Conservation (phyloP, 495 filamentous ascomycete species). For the Penicillium steckii region DNA sequence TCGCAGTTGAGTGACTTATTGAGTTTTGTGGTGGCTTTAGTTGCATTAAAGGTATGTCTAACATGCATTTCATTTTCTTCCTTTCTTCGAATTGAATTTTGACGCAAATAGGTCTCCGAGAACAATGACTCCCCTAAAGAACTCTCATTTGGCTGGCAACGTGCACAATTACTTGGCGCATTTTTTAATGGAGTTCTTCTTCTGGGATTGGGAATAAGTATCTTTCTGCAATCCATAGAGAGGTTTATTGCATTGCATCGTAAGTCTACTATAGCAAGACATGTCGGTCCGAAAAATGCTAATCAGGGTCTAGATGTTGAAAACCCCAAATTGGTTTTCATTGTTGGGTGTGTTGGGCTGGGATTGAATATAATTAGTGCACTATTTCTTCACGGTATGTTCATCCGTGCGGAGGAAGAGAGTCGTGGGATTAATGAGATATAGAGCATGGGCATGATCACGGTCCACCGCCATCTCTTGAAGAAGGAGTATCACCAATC, state of each 20-base stretch:
- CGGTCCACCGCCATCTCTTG: conserved; percentile 3
- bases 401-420: not conserved
- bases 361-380: conserved; percentile 78
- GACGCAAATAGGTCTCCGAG: conserved; percentile 11
- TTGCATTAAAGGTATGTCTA: conserved; percentile 70
- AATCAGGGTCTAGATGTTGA: conserved; percentile 11
- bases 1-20: conserved; percentile 83
- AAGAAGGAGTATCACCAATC: conserved; percentile 7
- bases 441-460: conserved; percentile 26
- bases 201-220: conserved; percentile 81
- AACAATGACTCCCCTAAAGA: conserved; percentile 24
- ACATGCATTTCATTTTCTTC: too few species aligned
- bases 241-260: conserved; percentile 55
- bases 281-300: not conserved
- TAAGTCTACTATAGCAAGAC: conserved; percentile 1
- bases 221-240: conserved; percentile 83
- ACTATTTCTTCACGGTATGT: conserved; percentile 68
- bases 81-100: too few species aligned
- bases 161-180: conserved; percentile 80
- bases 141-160: conserved; percentile 64
- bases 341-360: conserved; percentile 77
- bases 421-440: not conserved
- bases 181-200: conserved; percentile 87
- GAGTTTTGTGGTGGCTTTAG: conserved; percentile 78
- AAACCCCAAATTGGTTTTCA: conserved; percentile 60